Evolutionary conservation across 2,329 filamentous ascomycete species (phyloP).

Genomic region (Periglandula ipomoeae): DNA sequence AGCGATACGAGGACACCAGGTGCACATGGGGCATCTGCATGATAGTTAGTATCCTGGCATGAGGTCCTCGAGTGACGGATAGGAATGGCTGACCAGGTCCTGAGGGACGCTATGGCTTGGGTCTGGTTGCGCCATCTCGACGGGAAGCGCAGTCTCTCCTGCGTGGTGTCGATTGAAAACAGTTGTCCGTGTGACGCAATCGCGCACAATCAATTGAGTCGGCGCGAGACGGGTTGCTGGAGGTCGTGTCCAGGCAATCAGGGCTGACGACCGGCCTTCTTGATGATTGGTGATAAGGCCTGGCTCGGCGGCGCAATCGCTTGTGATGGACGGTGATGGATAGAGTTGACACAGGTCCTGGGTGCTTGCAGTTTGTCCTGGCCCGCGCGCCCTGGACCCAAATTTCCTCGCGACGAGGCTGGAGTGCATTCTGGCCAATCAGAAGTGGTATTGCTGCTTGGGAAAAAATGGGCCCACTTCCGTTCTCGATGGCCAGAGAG

Average conservation of each 20-base stretch:
- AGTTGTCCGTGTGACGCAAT: background rate
- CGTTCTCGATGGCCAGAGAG: too few relatives aligned
- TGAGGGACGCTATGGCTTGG: slow-evolving; percentile 33
- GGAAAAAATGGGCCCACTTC: slow-evolving; percentile 1
- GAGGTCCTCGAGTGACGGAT: background rate
- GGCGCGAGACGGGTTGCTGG: background rate
- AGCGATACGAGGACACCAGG: slow-evolving; percentile 74
- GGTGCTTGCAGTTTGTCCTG: slow-evolving; percentile 7
- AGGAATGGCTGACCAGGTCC: slow-evolving; percentile 27
- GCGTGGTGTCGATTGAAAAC: background rate
- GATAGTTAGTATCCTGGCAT: slow-evolving; percentile 12
- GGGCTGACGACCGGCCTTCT: background rate
- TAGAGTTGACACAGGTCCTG: slow-evolving; percentile 8
- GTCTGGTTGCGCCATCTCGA: slow-evolving; percentile 31
- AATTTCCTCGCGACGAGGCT: slow-evolving; percentile 31
- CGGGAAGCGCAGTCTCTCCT: slow-evolving; percentile 3
- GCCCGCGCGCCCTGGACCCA: slow-evolving; percentile 19
- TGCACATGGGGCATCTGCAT: slow-evolving; percentile 77
- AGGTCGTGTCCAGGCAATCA: background rate
- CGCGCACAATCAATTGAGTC: background rate
- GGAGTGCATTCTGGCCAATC: slow-evolving; percentile 18
- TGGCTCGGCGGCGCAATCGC: slow-evolving; percentile 8
- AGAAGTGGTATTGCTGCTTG: background rate
- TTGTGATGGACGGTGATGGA: slow-evolving; percentile 8
- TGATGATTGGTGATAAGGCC: slow-evolving; percentile 3